Evolutionary conservation across 768 basidiomycete genomes (phyloP).

Genomic region (Cystofilobasidium macerans): DNA sequence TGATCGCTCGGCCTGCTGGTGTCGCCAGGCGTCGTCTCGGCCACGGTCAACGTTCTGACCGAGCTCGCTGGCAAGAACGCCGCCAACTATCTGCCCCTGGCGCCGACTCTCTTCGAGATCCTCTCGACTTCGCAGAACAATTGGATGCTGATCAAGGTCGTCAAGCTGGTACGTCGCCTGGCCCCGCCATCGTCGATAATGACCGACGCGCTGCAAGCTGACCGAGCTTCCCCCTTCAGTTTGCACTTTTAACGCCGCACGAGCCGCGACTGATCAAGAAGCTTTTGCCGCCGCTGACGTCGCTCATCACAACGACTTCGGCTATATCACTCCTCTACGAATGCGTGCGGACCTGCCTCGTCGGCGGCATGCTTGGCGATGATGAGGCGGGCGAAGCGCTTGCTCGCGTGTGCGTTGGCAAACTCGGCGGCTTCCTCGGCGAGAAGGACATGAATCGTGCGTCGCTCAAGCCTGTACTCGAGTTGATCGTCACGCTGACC

Average conservation of each 20-base stretch:
- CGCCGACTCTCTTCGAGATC: conserved; percentile 84
- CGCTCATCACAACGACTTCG: conserved; percentile 86
- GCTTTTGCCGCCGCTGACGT: conserved; percentile 82
- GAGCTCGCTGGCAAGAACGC: conserved; percentile 77
- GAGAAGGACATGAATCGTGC: conserved; percentile 90
- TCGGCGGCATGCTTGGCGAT: conserved; percentile 86
- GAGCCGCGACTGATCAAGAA: conserved; percentile 92
- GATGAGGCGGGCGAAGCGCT: conserved; percentile 57
- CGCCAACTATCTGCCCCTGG: conserved; percentile 67
- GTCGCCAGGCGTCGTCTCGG: conserved; percentile 57
- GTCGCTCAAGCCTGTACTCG: conserved; percentile 34
- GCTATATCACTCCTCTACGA: conserved; percentile 95
- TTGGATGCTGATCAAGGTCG: conserved; percentile 99
- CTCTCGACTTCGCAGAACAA: conserved; percentile 91
- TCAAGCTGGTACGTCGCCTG: conserved; percentile 62
- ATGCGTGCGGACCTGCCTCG: conserved; percentile 96
- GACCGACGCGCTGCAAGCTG: not conserved
- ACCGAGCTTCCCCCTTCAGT: conserved; percentile 45
- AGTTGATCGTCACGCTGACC: not conserved
- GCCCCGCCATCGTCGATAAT: no score
- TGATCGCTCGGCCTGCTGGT: no score
- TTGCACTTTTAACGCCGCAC: conserved; percentile 79
- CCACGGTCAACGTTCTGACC: conserved; percentile 86
- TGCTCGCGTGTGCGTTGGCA: conserved; percentile 80
- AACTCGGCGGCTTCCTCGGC: conserved; percentile 79